Conservation (phyloP, 2,329 filamentous ascomycete species). For the Raffaelea deltoideospora region DNA sequence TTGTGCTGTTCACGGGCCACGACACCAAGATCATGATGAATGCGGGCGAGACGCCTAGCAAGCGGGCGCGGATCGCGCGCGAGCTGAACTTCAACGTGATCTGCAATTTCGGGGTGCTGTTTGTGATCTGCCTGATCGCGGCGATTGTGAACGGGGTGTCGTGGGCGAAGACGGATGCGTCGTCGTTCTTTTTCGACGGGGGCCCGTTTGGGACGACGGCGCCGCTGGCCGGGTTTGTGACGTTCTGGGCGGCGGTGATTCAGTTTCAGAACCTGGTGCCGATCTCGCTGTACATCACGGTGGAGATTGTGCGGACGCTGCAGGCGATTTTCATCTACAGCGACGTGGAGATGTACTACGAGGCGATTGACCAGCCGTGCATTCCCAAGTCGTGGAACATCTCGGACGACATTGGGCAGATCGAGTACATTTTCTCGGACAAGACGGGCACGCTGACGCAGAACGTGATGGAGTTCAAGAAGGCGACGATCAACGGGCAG, state of each 20-base stretch:
- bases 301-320: constrained; percentile 85
- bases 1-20: constrained; percentile 87
- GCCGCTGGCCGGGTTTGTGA: constrained; percentile 77
- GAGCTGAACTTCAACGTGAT: constrained; percentile 96
- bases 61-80: constrained; percentile 77
- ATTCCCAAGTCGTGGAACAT: constrained; percentile 99
- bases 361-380: constrained; percentile 82
- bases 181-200: constrained; percentile 69
- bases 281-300: constrained; percentile 91
- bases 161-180: constrained; percentile 62
- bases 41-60: constrained; percentile 85
- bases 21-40: constrained; percentile 99
- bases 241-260: constrained; percentile 90
- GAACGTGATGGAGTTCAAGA: constrained; percentile 78
- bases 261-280: constrained; percentile 98
- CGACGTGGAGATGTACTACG: constrained; percentile 95
- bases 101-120: constrained; percentile 85
- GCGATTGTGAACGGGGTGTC: constrained; percentile 73
- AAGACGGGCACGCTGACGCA: constrained; percentile 14
- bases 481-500: constrained; percentile 89
- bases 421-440: constrained; percentile 78
- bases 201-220: constrained; percentile 65
- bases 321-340: constrained; percentile 97
- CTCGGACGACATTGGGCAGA: constrained; percentile 92
- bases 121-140: constrained; percentile 75